Evolutionary conservation across 2,329 filamentous ascomycete species (phyloP).

Genomic region (Fusarium transvaalense): DNA sequence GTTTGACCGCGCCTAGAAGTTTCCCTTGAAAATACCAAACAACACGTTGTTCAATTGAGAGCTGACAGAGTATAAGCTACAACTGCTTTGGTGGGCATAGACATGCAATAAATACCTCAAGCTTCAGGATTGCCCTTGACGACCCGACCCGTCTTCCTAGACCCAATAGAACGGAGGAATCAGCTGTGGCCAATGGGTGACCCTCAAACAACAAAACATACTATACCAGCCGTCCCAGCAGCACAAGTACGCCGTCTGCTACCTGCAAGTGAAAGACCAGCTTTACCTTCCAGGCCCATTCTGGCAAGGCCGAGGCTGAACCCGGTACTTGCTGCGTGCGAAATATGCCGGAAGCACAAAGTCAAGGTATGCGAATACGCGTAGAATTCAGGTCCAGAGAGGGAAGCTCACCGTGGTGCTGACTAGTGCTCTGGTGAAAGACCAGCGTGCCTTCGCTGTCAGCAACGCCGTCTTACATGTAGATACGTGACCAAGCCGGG

Average conservation of each 20-base stretch:
- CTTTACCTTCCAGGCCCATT: background rate
- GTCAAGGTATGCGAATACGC: conserved; percentile 29
- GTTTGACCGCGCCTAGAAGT: too few relatives aligned
- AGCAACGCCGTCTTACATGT: conserved; percentile 25
- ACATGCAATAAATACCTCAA: background rate
- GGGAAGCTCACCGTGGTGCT: background rate
- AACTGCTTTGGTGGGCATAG: rapidly evolving
- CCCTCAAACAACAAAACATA: background rate
- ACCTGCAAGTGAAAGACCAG: background rate
- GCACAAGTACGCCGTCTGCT: conserved; percentile 1
- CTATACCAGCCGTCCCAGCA: background rate
- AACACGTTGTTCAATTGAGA: background rate
- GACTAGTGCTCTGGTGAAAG: conserved; percentile 47
- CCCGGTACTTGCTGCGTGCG: conserved; percentile 33
- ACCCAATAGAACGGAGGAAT: too few relatives aligned
- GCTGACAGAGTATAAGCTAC: too few relatives aligned
- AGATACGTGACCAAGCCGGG: conserved; percentile 36
- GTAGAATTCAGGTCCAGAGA: background rate
- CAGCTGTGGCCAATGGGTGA: background rate
- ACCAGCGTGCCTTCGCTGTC: conserved; percentile 45
- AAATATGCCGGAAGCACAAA: conserved; percentile 38
- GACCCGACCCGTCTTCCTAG: rapidly evolving
- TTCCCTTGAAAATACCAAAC: background rate
- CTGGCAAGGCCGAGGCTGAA: conserved; percentile 1
- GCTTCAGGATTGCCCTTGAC: too few relatives aligned